A percentile compares a stretch with the other conserved stretches of the same genome.
These are phyloP conservation scores for Diaporthe citrichinensis DNA, from an alignment of 2,329 filamentous ascomycete genomes.

Conservation along the genomic window DNA sequence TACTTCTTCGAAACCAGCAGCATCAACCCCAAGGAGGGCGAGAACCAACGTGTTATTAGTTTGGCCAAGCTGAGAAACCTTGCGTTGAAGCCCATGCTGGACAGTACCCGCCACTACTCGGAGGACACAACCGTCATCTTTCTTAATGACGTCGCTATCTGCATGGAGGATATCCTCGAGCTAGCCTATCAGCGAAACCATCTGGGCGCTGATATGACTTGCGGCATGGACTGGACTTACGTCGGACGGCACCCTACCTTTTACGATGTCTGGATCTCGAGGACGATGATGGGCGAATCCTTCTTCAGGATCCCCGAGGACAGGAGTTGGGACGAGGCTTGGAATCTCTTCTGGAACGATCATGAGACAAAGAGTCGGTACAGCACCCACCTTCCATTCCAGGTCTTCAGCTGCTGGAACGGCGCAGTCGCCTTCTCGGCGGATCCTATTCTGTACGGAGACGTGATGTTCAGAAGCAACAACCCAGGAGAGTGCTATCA, in stretches of 20 bases:
- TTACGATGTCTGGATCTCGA: constrained; percentile 70
- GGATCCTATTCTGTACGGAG: constrained; percentile 58
- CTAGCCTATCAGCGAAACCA: constrained; percentile 62
- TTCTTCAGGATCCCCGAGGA: constrained; percentile 68
- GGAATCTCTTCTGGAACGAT: constrained; percentile 69
- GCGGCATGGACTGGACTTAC: constrained; percentile 71
- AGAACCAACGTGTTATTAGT: constrained; percentile 57
- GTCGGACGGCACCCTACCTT: constrained; percentile 61
- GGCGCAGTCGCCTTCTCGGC: constrained; percentile 66
- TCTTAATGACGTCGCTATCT: constrained; percentile 68
- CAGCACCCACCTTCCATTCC: constrained; percentile 61
- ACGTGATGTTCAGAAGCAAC: constrained; percentile 60
- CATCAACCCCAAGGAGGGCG: constrained; percentile 57
- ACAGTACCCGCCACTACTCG: constrained; percentile 46
- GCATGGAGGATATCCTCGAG: constrained; percentile 70
- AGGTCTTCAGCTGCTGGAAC: constrained; percentile 75
- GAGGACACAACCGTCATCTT: constrained; percentile 63
- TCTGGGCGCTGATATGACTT: constrained; percentile 68
- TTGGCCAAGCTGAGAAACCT: constrained; percentile 68
- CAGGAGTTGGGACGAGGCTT: constrained; percentile 63
- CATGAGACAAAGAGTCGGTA: constrained; percentile 52
- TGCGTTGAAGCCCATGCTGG: constrained; percentile 62
- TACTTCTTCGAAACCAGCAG: constrained; percentile 56
- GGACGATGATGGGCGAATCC: constrained; percentile 65
- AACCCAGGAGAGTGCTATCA: constrained; percentile 62